Conservation (phyloP, 176 grass and related monocot species). For the Lolium rigidum region DNA sequence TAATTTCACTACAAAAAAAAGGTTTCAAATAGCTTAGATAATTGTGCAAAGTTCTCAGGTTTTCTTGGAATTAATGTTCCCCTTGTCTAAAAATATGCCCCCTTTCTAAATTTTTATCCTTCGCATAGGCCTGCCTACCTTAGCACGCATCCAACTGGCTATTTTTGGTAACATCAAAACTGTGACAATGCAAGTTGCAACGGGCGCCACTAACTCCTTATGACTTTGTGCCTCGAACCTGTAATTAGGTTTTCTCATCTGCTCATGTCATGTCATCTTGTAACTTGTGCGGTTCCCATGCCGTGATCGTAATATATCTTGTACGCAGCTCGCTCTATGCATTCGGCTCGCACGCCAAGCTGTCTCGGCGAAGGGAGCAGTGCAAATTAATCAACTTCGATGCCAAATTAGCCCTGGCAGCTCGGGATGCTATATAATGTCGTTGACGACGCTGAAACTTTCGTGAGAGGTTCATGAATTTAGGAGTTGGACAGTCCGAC, state of each 20-base stretch:
- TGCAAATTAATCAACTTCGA: neutral
- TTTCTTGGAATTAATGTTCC: neutral
- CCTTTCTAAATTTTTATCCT: neutral
- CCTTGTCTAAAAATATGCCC: neutral
- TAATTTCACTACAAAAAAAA: neutral
- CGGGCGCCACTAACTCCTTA: neutral
- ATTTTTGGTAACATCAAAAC: neutral
- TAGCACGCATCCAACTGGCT: neutral
- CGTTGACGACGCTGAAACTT: constrained; percentile 33
- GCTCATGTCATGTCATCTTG: neutral
- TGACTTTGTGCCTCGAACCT: neutral
- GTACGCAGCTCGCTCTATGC: neutral
- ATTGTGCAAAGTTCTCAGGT: neutral
- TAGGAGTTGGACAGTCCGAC: neutral
- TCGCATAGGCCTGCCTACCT: neutral
- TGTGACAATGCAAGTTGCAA: neutral
- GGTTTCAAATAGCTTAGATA: too few species aligned
- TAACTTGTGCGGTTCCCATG: constrained; percentile 16
- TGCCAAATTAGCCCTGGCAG: neutral
- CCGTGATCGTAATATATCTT: neutral
- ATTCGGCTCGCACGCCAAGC: constrained; percentile 6
- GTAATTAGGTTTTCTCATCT: constrained; percentile 1
- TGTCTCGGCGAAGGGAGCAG: neutral
- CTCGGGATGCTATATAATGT: neutral
- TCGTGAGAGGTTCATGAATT: constrained; percentile 11